phyloP scores from a whole-genome alignment of 2,329 filamentous ascomycete genomes.

The Aspergillus hiratsukae region DNA sequence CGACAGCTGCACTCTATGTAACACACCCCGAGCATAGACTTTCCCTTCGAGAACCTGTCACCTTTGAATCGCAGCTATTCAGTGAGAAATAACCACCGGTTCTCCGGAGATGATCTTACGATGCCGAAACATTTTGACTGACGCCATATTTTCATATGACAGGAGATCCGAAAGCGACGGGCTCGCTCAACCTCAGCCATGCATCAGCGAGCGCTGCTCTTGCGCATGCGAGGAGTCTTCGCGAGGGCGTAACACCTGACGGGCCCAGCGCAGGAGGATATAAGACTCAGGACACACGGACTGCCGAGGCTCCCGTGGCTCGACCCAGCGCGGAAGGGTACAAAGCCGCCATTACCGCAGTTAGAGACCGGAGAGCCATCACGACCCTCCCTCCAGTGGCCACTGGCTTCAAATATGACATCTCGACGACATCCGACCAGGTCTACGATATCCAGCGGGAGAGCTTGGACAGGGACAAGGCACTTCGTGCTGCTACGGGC shows the following conservation, averaged over 20 bases:
- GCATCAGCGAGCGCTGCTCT: conserved; percentile 69
- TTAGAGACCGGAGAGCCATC: conserved; percentile 23
- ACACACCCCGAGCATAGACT: conserved; percentile 40
- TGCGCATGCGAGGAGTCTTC: conserved; percentile 66
- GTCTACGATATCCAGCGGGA: conserved; percentile 48
- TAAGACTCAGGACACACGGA: conserved; percentile 56
- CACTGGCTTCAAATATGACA: conserved; percentile 15
- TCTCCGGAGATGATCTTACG: neutral
- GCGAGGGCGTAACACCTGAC: conserved; percentile 49
- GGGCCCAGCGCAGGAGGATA: conserved; percentile 51
- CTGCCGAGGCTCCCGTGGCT: conserved; percentile 16
- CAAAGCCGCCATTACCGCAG: conserved; percentile 68
- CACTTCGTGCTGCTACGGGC: conserved; percentile 69
- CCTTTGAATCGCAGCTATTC: conserved; percentile 14
- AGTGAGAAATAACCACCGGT: conserved; percentile 16
- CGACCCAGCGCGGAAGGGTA: conserved; percentile 61
- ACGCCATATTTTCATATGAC: neutral
- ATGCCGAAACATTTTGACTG: neutral
- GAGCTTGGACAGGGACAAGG: conserved; percentile 56
- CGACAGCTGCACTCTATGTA: conserved; percentile 58
- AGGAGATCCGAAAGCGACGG: conserved; percentile 21
- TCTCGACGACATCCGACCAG: conserved; percentile 60
- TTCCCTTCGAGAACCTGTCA: conserved; percentile 20
- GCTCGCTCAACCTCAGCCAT: conserved; percentile 54
- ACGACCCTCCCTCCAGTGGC: conserved; percentile 11